A percentile compares a stretch with the other conserved stretches of the same genome.
phyloP scores from a whole-genome alignment of 2,329 filamentous ascomycete genomes.

The Nothomitra cinnamomea region DNA sequence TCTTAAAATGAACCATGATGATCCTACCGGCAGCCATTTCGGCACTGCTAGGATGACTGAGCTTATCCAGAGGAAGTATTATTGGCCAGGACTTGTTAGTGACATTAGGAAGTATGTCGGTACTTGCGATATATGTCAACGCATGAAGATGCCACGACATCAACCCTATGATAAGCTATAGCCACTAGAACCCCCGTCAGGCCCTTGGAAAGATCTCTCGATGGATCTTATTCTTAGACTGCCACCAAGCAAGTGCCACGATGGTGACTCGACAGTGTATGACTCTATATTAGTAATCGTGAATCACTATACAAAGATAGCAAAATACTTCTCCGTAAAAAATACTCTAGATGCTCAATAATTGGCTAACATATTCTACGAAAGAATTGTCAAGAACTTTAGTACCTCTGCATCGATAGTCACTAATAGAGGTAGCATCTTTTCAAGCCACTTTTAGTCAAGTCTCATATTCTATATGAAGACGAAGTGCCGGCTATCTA shows the following conservation, averaged over 20 bases:
- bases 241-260: slow-evolving; percentile 5
- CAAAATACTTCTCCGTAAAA: slow-evolving; percentile 10
- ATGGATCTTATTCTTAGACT: slow-evolving; percentile 15
- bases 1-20: slow-evolving; percentile 4
- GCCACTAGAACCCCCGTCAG: neutral
- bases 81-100: neutral
- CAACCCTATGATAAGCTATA: neutral
- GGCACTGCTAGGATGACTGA: neutral
- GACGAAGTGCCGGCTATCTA: neutral
- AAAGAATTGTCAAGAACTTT: slow-evolving; percentile 11
- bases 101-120: slow-evolving; percentile 4
- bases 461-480: slow-evolving; percentile 6
- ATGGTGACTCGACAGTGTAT: slow-evolving; percentile 5
- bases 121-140: slow-evolving; percentile 3
- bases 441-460: slow-evolving; percentile 8
- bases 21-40: slow-evolving; percentile 1
- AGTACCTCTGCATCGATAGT: slow-evolving; percentile 10
- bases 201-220: slow-evolving; percentile 6
- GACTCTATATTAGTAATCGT: slow-evolving; percentile 13
- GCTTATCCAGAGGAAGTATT: neutral
- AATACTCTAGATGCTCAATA: slow-evolving; percentile 9
- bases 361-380: slow-evolving; percentile 10
- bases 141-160: slow-evolving; percentile 2
- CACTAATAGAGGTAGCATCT: slow-evolving; percentile 13
- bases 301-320: slow-evolving; percentile 11